A percentile compares a stretch with the other conserved stretches of the same genome.
phyloP scores from a whole-genome alignment of 2,329 filamentous ascomycete species.

The Zymoseptoria tritici region DNA sequence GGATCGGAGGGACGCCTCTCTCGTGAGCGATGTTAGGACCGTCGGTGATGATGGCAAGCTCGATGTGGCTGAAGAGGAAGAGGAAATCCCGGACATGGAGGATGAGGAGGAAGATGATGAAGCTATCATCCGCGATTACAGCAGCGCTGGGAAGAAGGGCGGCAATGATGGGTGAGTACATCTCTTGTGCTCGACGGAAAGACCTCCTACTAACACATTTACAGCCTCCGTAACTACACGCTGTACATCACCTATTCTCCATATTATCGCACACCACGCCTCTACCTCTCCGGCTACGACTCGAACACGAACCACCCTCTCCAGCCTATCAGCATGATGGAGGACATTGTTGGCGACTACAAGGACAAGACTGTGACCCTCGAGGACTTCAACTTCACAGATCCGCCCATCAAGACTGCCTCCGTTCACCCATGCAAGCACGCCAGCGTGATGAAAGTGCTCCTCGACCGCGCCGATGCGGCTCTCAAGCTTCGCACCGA shows the following conservation, averaged over 20 bases:
- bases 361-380: constrained; percentile 98
- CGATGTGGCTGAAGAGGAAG: constrained; percentile 63
- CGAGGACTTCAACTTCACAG: constrained; percentile 94
- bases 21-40: constrained; percentile 75
- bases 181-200: not conserved
- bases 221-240: constrained; percentile 75
- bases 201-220: constrained; percentile 22
- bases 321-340: constrained; percentile 81
- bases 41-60: constrained; percentile 85
- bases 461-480: constrained; percentile 90
- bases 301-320: constrained; percentile 56
- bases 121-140: constrained; percentile 77
- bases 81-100: constrained; percentile 96
- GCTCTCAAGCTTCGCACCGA: constrained; percentile 82
- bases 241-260: constrained; percentile 97
- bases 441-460: constrained; percentile 93
- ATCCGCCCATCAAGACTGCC: constrained; percentile 87
- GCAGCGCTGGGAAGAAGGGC: constrained; percentile 37
- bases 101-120: constrained; percentile 91
- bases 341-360: constrained; percentile 93
- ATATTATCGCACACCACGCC: constrained; percentile 90
- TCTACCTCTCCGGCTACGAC: constrained; percentile 92
- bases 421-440: constrained; percentile 96
- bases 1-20: constrained; percentile 44
- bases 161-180: constrained; percentile 49